Base-by-base conservation (phyloP, 2,329 filamentous ascomycete genomes). In the Phoma sp. region DNA sequence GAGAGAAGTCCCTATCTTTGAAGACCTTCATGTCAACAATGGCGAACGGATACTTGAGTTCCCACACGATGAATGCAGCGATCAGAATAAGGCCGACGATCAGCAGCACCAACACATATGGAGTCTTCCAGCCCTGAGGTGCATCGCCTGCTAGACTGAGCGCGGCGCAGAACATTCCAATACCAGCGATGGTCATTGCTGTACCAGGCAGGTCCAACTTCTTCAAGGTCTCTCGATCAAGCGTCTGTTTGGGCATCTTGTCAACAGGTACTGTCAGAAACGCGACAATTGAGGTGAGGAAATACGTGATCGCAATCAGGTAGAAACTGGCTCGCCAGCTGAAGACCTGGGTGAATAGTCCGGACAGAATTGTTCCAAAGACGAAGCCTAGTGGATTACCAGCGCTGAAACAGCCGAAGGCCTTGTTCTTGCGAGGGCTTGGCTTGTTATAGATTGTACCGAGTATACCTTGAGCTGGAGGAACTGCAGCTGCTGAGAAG, bases 241-340 rank as follows among this genome's bases (percentile, higher is more conserved):
- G 68, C 24, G 59, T 79, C 61, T 67, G 76, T 65, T 77, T 85
- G 65, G 65, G 63, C n/a, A 77, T 76, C 7, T 60, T 64, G 77
- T 84, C 83, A 8, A 75, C 77, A 0, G 88, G 87, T 8, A 89
- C 82, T 2, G 85, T 85, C 77, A 85, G 88, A 24, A 83, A 62
- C 0, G 84, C 85, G 13, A 85, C 69, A 2, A 83, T 66, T 0
- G 83, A 83, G 58, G 88, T 82, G 10, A 85, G 66, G 2, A 83
- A 78, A 74, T 87, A 89, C 29, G 89, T 81, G 47, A 89, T 85
- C 1, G 85, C 78, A 13, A 89, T 75, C 10, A 87, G 71, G 69
- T 83, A 84, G 64, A 86, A 89, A 0, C 80, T 78, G 0, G 86
- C 84, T 36, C 87, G 78, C 87, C 87, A 90, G 52, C 79, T 83